Conservation (phyloP, 2,329 filamentous ascomycete genomes). For the Fusarium begoniae region DNA sequence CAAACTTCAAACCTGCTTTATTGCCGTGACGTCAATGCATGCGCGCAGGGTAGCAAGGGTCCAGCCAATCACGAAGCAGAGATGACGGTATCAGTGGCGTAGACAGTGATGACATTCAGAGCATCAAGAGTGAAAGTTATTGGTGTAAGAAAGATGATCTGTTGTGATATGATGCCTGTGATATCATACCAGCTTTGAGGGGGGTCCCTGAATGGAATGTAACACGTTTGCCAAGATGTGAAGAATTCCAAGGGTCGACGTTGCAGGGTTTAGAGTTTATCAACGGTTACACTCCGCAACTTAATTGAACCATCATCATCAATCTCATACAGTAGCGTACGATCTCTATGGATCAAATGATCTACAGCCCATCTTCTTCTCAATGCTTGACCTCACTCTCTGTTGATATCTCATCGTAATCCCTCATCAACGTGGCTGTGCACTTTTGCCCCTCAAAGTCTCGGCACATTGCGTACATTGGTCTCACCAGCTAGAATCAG, state of each 20-base stretch:
- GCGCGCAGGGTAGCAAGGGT: conserved; percentile 15
- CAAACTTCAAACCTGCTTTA: conserved; percentile 32
- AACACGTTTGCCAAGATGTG: not conserved
- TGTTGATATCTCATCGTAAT: not conserved
- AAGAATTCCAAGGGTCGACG: not conserved
- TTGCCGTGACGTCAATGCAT: conserved; percentile 28
- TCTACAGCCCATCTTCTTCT: not conserved
- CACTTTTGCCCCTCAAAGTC: conserved; percentile 19
- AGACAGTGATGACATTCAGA: not conserved
- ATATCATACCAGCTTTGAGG: not conserved
- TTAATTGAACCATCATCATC: not conserved
- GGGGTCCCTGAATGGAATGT: not conserved
- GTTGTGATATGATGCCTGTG: not conserved
- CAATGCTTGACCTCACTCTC: not conserved
- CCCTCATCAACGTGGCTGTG: conserved; percentile 24
- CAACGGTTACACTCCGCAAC: not conserved
- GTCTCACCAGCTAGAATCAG: not conserved
- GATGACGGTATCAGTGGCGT: conserved; percentile 30
- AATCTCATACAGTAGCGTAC: not conserved
- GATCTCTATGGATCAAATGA: not conserved
- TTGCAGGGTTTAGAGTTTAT: not conserved
- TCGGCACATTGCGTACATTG: not conserved
- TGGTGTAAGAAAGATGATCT: not conserved
- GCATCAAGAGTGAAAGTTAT: not conserved
- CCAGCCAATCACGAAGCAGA: conserved; percentile 18